A percentile compares a stretch with the other conserved stretches of the same genome.
Evolutionary conservation across 306 rosid genomes (phyloP).

Genomic region (Cicer judaicum): DNA sequence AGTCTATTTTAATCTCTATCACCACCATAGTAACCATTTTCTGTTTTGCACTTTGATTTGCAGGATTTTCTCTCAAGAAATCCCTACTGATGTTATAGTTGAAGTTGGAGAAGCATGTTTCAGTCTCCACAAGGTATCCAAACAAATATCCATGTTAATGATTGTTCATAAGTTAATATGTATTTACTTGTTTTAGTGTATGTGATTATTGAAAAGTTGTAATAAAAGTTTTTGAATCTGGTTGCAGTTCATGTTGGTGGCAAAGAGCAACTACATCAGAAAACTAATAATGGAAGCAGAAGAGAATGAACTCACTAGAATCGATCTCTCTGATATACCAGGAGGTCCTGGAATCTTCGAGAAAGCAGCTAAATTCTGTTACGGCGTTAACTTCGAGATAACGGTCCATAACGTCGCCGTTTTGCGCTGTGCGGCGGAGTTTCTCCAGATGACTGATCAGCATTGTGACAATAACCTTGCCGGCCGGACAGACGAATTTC

Average conservation of each 20-base stretch:
- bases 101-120: constrained; percentile 74
- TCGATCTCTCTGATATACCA: constrained; percentile 72
- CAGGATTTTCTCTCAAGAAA: constrained; percentile 85
- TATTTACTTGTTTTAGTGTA: not conserved
- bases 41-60: not conserved
- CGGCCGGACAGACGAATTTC: constrained; percentile 73
- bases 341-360: constrained; percentile 88
- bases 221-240: not conserved
- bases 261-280: constrained; percentile 84
- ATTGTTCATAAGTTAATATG: not conserved
- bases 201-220: not conserved
- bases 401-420: constrained; percentile 76
- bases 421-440: constrained; percentile 82
- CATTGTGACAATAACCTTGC: constrained; percentile 70
- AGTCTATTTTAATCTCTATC: constrained; percentile 1
- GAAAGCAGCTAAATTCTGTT: constrained; percentile 90
- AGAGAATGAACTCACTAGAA: constrained; percentile 62
- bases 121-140: constrained; percentile 74
- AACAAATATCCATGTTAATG: not conserved
- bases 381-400: constrained; percentile 90
- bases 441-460: constrained; percentile 77
- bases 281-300: constrained; percentile 69
- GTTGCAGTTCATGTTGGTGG: constrained; percentile 81
- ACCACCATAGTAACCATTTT: not conserved
- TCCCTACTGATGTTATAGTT: constrained; percentile 78